Percentiles rank a stretch among this genome's conserved stretches.
Evolutionary conservation across 345 rosid genomes (phyloP).

Genomic region (Firmiana major): DNA sequence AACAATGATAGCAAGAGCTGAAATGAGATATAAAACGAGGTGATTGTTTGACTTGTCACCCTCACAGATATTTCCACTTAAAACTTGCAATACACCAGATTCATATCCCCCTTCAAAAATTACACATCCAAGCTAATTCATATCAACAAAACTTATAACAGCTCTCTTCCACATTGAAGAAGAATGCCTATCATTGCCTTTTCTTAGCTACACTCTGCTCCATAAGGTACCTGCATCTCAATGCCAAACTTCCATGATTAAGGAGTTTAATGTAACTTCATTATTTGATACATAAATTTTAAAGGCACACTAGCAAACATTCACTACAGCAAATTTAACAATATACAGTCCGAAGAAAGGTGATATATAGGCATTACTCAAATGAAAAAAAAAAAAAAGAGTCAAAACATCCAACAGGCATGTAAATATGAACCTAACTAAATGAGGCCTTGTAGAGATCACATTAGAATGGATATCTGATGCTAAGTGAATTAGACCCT

Average conservation of each 20-base stretch:
- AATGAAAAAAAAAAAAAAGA: not conserved
- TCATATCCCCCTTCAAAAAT: no score
- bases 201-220: constrained; percentile 5
- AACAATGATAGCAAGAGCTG: no score
- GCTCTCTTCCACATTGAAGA: not conserved
- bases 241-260: constrained; percentile 5
- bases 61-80: no score
- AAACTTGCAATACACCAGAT: no score
- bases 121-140: not conserved
- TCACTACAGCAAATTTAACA: not conserved
- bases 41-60: no score
- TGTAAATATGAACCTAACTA: not conserved
- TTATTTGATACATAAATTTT: not conserved
- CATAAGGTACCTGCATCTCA: constrained; percentile 5
- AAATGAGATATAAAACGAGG: no score
- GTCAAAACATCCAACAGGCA: not conserved
- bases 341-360: not conserved
- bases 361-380: no score
- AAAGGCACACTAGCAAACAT: not conserved
- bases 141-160: not conserved
- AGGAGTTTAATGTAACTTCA: not conserved
- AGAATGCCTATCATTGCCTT: constrained; percentile 1
- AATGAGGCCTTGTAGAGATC: not conserved
- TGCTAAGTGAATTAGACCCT: not conserved
- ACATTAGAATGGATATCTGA: not conserved